Conservation (phyloP, 305 asterid species). For the Solanum chacoense region DNA sequence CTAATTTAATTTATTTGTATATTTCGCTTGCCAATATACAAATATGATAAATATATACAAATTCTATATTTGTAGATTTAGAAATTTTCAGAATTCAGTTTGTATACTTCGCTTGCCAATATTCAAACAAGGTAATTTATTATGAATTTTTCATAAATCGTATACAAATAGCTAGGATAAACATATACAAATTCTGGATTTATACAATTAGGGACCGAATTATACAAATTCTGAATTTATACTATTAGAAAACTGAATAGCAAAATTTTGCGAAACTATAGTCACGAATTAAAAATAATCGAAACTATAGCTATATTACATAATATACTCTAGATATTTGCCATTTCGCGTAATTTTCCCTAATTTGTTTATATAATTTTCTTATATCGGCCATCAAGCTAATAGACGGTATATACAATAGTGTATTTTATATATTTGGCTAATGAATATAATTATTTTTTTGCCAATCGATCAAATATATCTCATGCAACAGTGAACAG, state of each 20-base stretch:
- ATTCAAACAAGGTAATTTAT: no score
- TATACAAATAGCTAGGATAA: no score
- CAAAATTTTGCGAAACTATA: not conserved
- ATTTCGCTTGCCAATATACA: no score
- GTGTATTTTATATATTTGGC: not conserved
- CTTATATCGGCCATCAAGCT: not conserved
- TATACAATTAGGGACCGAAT: no score
- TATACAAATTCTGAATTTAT: no score
- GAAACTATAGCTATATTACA: no score
- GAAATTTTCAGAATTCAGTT: accelerated
- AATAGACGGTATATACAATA: not conserved
- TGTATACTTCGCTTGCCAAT: not conserved
- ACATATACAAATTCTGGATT: no score
- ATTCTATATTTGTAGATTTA: no score
- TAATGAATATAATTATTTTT: not conserved
- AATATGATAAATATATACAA: no score
- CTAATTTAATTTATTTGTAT: not conserved
- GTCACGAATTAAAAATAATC: no score
- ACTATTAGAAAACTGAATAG: not conserved
- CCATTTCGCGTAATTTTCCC: not conserved
- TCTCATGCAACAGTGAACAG: not conserved
- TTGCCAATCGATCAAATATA: not conserved
- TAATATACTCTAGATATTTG: no score
- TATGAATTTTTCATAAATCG: no score
- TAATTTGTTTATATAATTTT: not conserved